Evolutionary conservation across 1,284 basidiomycete genomes (phyloP).

Genomic region (Pseudozyma tsukubaensis): DNA sequence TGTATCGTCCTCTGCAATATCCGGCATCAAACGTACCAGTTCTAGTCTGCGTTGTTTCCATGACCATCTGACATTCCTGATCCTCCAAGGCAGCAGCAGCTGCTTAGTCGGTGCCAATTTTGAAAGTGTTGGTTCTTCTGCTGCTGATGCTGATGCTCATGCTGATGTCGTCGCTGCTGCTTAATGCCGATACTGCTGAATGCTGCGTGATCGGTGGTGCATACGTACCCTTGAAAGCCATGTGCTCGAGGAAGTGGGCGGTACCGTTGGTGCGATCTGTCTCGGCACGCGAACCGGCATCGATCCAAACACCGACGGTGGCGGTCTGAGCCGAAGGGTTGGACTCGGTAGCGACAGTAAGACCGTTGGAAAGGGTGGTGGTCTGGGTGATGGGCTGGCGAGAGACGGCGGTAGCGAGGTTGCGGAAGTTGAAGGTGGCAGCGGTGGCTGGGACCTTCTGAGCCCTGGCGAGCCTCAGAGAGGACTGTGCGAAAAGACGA

Average conservation of each 20-base stretch:
- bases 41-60: no score
- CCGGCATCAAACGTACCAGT: no score
- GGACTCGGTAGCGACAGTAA: slow-evolving; percentile 75
- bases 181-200: background rate
- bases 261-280: slow-evolving; percentile 93
- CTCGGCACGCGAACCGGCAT: slow-evolving; percentile 96
- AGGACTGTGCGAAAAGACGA: slow-evolving; percentile 56
- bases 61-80: no score
- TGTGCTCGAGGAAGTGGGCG: slow-evolving; percentile 98
- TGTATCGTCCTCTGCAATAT: no score
- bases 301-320: slow-evolving; percentile 98
- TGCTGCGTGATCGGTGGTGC: slow-evolving; percentile 5
- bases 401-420: slow-evolving; percentile 53
- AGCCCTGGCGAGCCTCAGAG: slow-evolving; percentile 50
- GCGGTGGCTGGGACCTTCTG: slow-evolving; percentile 48
- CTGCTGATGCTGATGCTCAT: slow-evolving; percentile 5
- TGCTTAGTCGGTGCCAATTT: no score
- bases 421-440: slow-evolving; percentile 44
- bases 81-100: no score
- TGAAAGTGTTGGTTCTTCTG: background rate
- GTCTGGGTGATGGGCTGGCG: slow-evolving; percentile 64
- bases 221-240: slow-evolving; percentile 75
- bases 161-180: background rate
- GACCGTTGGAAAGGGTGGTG: slow-evolving; percentile 64
- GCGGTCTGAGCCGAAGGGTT: slow-evolving; percentile 95